A percentile compares a stretch with the other conserved stretches of the same genome.
Conservation (phyloP, 345 rosid species). For the Viola odorata region DNA sequence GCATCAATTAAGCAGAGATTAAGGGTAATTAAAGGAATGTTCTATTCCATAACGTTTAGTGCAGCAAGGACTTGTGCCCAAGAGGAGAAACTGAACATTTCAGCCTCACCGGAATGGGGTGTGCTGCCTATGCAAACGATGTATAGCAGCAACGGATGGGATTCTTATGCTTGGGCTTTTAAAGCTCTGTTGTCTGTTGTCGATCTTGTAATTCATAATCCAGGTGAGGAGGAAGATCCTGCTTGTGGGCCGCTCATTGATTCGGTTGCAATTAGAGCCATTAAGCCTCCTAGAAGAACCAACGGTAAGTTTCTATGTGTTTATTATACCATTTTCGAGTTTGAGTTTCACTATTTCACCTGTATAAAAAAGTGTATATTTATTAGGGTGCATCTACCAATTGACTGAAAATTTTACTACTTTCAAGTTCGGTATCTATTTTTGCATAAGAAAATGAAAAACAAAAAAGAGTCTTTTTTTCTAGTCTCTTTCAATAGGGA, state of each 20-base stretch:
- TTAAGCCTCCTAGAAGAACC: constrained; percentile 27
- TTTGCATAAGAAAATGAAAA: neutral
- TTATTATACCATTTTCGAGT: no score
- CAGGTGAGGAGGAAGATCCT: constrained; percentile 39
- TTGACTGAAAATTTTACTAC: no score
- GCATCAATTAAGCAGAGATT: constrained; percentile 25
- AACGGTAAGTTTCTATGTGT: constrained; percentile 17
- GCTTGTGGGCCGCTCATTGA: constrained; percentile 38
- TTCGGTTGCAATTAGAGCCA: constrained; percentile 19
- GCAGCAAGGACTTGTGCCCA: constrained; percentile 34
- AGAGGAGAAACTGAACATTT: constrained; percentile 22
- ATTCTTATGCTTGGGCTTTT: constrained; percentile 34
- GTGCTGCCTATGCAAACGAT: constrained; percentile 33
- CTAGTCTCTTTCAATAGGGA: constrained; percentile 1
- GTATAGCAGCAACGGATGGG: constrained; percentile 38
- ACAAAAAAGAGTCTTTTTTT: neutral
- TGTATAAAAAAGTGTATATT: no score
- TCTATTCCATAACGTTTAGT: constrained; percentile 26
- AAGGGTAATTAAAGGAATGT: constrained; percentile 20
- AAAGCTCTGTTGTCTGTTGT: constrained; percentile 9
- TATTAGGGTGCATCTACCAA: no score
- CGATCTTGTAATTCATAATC: constrained; percentile 29
- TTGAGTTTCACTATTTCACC: no score
- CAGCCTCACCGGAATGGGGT: constrained; percentile 28
- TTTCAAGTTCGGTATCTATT: no score